Percentiles rank a stretch among this genome's conserved stretches.
These are phyloP conservation scores for Daldinia sp. DNA, from an alignment of 2,329 filamentous ascomycete species.

Conservation along the genomic window DNA sequence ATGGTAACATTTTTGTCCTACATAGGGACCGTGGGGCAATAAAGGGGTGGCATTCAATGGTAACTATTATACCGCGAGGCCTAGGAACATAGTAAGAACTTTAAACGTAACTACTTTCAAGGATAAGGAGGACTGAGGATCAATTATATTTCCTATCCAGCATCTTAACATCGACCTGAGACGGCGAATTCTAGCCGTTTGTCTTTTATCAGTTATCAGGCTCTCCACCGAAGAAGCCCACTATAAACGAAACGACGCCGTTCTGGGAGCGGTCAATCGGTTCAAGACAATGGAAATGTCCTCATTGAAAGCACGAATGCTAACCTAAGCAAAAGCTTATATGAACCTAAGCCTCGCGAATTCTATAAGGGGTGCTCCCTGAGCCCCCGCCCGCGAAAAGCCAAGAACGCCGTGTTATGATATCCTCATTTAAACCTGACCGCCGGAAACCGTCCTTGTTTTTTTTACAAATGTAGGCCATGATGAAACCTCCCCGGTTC, in stretches of 20 bases:
- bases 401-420: constrained; percentile 34
- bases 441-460: constrained; percentile 10
- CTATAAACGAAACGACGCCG: neutral
- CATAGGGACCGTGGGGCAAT: neutral
- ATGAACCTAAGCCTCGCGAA: constrained; percentile 21
- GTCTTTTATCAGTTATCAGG: neutral
- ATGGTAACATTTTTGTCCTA: neutral
- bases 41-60: constrained; percentile 1
- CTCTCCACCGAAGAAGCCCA: neutral
- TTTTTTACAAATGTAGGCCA: constrained; percentile 20
- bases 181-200: neutral
- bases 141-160: neutral
- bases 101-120: neutral
- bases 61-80: neutral
- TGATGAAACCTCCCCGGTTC: constrained; percentile 16
- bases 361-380: constrained; percentile 13
- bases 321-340: constrained; percentile 27
- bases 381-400: constrained; percentile 14
- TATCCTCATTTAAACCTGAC: constrained; percentile 18
- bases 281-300: constrained; percentile 15
- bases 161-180: neutral
- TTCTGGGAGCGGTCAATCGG: neutral
- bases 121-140: neutral
- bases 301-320: constrained; percentile 10
- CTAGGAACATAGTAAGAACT: neutral